Evolutionary conservation across 371 early-diverging fungal species (phyloP), one percentile per base, ranked within the genome.

Genomic region (Nosema granulosis): DNA sequence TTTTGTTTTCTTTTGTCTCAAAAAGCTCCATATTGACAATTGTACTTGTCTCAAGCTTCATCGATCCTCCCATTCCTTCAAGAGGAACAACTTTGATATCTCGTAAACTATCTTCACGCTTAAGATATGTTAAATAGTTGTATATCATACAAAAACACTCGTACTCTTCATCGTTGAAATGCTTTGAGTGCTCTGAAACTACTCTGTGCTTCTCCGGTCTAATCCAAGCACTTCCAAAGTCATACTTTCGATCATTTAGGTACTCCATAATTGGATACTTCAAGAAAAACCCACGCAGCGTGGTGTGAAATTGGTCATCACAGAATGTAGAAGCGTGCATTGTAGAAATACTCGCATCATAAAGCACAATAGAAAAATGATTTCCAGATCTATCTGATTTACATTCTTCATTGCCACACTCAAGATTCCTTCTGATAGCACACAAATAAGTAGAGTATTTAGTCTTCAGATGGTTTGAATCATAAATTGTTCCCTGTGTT

Each of bases 401-500:
- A 34, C 74, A 75, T 20, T 77, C 78, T 20, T 79, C 67, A 59
- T 72, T 70, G 38, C 79, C 93, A 77, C 91, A 91, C 6, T 16
- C 6, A 31, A 9, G 4, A 59, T 59, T 59, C 32, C 32, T 34
- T 29, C 32, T 24, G 79, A 96, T 89, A 35, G 50, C 71, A 22
- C 65, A 37, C 3, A 79, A 57, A 71, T 79, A 76, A 49, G 78
- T 54, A 26, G 76, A 49, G 16, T 75, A 13, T 20, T 22, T n/a
- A 22, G 63, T 65, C 28, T 69, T 91, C 49, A 96, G 80, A 71
- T 96, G 77, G 6, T 90, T 89, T 24, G 90, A 85, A 77, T 95
- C 96, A 1, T 94, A 91, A 59, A 96, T 85, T 0, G 98, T 97
- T 62, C 95, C 96, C 0, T 89, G 89, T 0, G 97, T 97, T 35